Base-by-base conservation (phyloP, 257 asterid species). In the Coffea eugenioides region DNA sequence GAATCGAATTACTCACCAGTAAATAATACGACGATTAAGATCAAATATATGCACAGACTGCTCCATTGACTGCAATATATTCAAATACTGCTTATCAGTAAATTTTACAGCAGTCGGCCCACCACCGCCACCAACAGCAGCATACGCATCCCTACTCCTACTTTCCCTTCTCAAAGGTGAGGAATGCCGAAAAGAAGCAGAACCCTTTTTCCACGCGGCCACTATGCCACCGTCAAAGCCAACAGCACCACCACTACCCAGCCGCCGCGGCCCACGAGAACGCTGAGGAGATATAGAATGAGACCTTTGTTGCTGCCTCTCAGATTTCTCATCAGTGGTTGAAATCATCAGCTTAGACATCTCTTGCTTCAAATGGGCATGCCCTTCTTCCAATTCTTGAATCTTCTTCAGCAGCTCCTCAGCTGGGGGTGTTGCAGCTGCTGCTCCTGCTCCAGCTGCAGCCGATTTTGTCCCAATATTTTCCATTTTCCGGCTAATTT, bases 371-470 rank as follows among this genome's bases (percentile, higher is more conserved):
- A 95, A 88, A 76, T 85, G 95, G 8, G 91, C 95, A 84, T 93
- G 99, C 8, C 96, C 94, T 67, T 88, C 80, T 81, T 95, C 98
- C 41, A 95, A 85, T 70, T 95, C 97, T 43, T 87, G 88, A 77
- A 95, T 95, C 92, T 92, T 95, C 96, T 92, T 92, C 86, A 92
- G 80, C 70, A 93, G 88, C 85, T 89, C 96, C 90, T 95, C 97
- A 31, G 97, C 85, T 68, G 96, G 94, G 13, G 94, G 88, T 45
- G 76, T 5, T 36, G 82, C 61, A 57, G 84, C 79, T 57, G 82
- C 59, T 73, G 83, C 71, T 59, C 66, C 66, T 65, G 85, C 75
- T 31, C 82, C 77, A 57, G 83, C 59, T 75, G 83, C 74, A 20
- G 85, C 74, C 46, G 86, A 73, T 34, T 90, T 54, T 79, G 81